These are phyloP conservation scores for Chalciporus pseudorubinellus DNA, from an alignment of 768 basidiomycete species.

Conservation along the genomic window DNA sequence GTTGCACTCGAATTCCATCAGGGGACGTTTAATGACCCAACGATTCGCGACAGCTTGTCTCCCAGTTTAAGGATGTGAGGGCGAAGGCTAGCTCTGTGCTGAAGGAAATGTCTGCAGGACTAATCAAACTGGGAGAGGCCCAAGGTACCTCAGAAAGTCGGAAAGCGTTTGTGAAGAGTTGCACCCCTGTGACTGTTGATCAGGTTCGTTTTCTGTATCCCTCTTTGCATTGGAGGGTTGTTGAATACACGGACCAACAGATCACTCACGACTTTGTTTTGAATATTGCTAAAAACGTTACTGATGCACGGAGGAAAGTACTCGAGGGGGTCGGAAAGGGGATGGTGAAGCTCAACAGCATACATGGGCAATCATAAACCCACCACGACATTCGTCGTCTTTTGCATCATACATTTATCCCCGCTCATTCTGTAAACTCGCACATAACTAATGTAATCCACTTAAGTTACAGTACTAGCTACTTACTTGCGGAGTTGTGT, in stretches of 20 bases:
- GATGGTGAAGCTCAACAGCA: slow-evolving; percentile 49
- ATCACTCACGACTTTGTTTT: slow-evolving; percentile 64
- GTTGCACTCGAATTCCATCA: slow-evolving; percentile 21
- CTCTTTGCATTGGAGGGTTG: not conserved
- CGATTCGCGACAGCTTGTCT: slow-evolving; percentile 53
- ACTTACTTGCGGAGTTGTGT: not conserved
- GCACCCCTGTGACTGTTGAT: slow-evolving; percentile 38
- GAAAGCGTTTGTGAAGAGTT: slow-evolving; percentile 50
- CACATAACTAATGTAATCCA: slow-evolving; percentile 2
- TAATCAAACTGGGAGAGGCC: slow-evolving; percentile 50
- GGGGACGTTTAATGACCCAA: not conserved
- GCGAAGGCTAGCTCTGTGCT: slow-evolving; percentile 49
- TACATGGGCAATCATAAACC: slow-evolving; percentile 32
- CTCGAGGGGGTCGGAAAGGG: slow-evolving; percentile 73
- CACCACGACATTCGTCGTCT: not conserved
- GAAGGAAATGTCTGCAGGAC: slow-evolving; percentile 52
- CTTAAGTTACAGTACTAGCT: not conserved
- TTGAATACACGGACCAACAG: slow-evolving; percentile 32
- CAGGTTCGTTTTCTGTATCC: slow-evolving; percentile 29
- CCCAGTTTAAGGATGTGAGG: slow-evolving; percentile 63
- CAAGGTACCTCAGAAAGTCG: slow-evolving; percentile 54
- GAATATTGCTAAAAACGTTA: slow-evolving; percentile 59
- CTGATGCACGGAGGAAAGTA: slow-evolving; percentile 69
- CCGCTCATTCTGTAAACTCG: slow-evolving; percentile 29
- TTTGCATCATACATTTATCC: slow-evolving; percentile 13